Evolutionary conservation across 371 early-diverging fungal species (phyloP).

Genomic region (Saksenaea oblongispora): DNA sequence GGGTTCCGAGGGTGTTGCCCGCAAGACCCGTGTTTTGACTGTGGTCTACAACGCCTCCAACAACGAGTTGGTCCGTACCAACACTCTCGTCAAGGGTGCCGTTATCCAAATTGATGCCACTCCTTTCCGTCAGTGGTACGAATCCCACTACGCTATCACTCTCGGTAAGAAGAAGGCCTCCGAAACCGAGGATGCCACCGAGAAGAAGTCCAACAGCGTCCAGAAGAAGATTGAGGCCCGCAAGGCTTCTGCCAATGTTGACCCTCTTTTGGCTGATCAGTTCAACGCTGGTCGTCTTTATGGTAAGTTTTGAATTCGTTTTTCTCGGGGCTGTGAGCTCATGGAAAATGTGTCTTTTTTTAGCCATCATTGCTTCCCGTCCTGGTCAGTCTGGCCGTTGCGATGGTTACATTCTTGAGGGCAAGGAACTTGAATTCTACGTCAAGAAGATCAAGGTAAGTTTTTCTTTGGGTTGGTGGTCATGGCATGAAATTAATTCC

Average conservation of each 20-base stretch:
- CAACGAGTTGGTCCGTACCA: slow-evolving; percentile 99
- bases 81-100: slow-evolving; percentile 99
- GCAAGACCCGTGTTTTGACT: slow-evolving; percentile 95
- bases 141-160: slow-evolving; percentile 91
- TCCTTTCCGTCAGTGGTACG: slow-evolving; percentile 99
- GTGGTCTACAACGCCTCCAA: slow-evolving; percentile 99
- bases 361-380: slow-evolving; percentile 92
- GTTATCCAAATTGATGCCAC: slow-evolving; percentile 99
- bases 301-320: slow-evolving; percentile 56
- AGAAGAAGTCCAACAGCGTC: slow-evolving; percentile 90
- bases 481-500: not conserved
- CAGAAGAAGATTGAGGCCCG: slow-evolving; percentile 88
- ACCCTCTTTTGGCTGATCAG: slow-evolving; percentile 91
- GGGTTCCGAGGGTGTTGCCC: slow-evolving; percentile 93
- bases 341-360: not conserved
- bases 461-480: not conserved
- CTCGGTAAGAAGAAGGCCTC: slow-evolving; percentile 87
- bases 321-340: too few species aligned
- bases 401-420: slow-evolving; percentile 99
- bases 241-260: slow-evolving; percentile 82
- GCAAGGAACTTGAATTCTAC: slow-evolving; percentile 98
- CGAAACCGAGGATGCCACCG: slow-evolving; percentile 59
- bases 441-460: slow-evolving; percentile 84
- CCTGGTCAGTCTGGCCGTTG: slow-evolving; percentile 99
- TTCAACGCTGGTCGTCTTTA: slow-evolving; percentile 97